A percentile compares a stretch with the other conserved stretches of the same genome.
These are phyloP conservation scores for Saccharomyces uvarum DNA, from an alignment of 1,139 yeast species.

Conservation along the genomic window DNA sequence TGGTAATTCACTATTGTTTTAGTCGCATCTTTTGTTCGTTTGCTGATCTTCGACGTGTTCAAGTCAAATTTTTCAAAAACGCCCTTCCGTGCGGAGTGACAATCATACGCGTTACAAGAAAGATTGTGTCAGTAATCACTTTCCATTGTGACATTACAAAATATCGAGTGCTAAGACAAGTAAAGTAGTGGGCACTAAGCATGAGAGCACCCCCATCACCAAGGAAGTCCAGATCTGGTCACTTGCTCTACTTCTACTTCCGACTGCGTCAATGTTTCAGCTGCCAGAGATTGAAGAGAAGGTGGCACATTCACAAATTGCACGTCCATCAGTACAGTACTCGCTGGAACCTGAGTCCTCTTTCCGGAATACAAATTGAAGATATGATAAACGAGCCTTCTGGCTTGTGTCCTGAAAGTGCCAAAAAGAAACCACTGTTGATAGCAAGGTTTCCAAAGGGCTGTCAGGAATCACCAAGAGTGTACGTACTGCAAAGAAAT, in stretches of 20 bases:
- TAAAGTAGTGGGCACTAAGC: neutral
- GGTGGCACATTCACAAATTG: constrained; percentile 24
- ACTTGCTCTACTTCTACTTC: constrained; percentile 10
- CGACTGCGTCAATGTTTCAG: constrained; percentile 13
- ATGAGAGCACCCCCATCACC: constrained; percentile 33
- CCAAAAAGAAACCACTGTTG: constrained; percentile 23
- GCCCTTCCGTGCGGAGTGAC: neutral
- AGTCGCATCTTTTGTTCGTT: neutral
- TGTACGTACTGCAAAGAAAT: constrained; percentile 22
- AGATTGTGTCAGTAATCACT: neutral
- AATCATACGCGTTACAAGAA: neutral
- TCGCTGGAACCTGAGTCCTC: constrained; percentile 12
- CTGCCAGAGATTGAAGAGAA: constrained; percentile 16
- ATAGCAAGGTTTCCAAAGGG: constrained; percentile 28
- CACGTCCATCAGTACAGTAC: constrained; percentile 12
- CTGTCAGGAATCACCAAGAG: constrained; percentile 23
- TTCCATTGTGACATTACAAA: neutral
- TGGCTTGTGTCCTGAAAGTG: constrained; percentile 12
- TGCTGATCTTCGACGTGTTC: neutral
- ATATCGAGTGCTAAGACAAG: neutral
- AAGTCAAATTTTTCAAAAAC: neutral
- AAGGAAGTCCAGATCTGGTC: constrained; percentile 21
- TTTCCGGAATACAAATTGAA: constrained; percentile 18
- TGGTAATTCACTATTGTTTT: neutral
- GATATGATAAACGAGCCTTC: constrained; percentile 25